These are phyloP conservation scores for Pilobolus umbonatus DNA, from an alignment of 192 early-diverging fungal species.

Conservation along the genomic window DNA sequence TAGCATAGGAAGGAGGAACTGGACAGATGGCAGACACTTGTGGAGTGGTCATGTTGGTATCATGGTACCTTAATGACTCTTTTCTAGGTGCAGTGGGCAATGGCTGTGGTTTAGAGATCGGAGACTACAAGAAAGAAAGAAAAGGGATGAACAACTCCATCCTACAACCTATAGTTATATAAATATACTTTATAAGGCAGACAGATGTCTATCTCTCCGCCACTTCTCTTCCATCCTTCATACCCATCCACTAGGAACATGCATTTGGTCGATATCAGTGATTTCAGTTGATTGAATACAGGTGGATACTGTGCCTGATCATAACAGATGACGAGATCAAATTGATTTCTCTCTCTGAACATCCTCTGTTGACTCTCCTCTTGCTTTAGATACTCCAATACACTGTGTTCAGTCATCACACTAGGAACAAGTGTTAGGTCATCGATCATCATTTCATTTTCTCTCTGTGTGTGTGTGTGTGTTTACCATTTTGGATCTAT, in stretches of 20 bases:
- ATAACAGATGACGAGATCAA: slow-evolving; percentile 72
- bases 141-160: neutral
- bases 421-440: neutral
- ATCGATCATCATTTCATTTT: neutral
- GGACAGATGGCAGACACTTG: neutral
- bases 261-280: slow-evolving; percentile 28
- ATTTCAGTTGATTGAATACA: no score
- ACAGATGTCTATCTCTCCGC: slow-evolving; percentile 45
- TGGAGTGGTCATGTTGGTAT: slow-evolving; percentile 8
- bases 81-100: slow-evolving; percentile 16
- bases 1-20: neutral
- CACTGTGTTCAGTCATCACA: neutral
- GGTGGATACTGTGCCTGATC: no score
- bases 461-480: neutral
- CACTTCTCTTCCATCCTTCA: slow-evolving; percentile 61
- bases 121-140: slow-evolving; percentile 1
- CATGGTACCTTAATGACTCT: slow-evolving; percentile 2
- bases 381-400: neutral
- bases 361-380: slow-evolving; percentile 45
- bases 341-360: slow-evolving; percentile 60
- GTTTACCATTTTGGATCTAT: slow-evolving; percentile 61
- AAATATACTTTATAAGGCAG: neutral
- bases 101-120: slow-evolving; percentile 8
- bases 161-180: neutral
- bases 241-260: slow-evolving; percentile 78